Conservation (phyloP, 345 rosid genomes). For the Streptanthus diversifolius region DNA sequence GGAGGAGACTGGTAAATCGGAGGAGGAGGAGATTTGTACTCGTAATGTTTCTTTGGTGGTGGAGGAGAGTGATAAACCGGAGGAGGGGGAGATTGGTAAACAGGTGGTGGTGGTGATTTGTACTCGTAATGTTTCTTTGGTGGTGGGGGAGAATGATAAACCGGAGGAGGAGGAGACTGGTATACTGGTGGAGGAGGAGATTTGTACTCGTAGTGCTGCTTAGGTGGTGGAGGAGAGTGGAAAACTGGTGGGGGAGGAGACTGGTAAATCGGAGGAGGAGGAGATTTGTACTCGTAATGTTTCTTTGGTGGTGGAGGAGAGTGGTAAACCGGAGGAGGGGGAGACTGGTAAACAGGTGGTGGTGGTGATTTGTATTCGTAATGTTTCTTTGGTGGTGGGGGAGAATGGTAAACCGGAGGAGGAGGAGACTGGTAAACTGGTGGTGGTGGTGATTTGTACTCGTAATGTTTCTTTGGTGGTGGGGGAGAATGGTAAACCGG, state of each 20-base stretch:
- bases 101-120: conserved; percentile 32
- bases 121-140: conserved; percentile 6
- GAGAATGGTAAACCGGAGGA: conserved; percentile 29
- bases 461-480: not conserved
- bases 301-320: conserved; percentile 16
- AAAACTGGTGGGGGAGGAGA: conserved; percentile 25
- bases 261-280: conserved; percentile 24
- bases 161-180: conserved; percentile 20
- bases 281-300: conserved; percentile 22
- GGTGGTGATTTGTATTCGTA: conserved; percentile 27
- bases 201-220: conserved; percentile 16
- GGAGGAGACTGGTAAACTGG: conserved; percentile 31
- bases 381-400: conserved; percentile 10
- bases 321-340: no score
- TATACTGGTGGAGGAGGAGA: conserved; percentile 20
- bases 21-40: conserved; percentile 26
- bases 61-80: not conserved
- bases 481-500: conserved; percentile 19
- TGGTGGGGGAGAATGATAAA: conserved; percentile 28
- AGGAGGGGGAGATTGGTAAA: conserved; percentile 15
- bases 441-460: conserved; percentile 33
- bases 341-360: no score
- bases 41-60: conserved; percentile 6
- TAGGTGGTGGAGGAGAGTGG: not conserved
- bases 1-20: conserved; percentile 17